Evolutionary conservation across 1,139 yeast genomes (phyloP), one percentile per base, ranked within the genome.

Genomic region (Scheffersomyces quercinus): DNA sequence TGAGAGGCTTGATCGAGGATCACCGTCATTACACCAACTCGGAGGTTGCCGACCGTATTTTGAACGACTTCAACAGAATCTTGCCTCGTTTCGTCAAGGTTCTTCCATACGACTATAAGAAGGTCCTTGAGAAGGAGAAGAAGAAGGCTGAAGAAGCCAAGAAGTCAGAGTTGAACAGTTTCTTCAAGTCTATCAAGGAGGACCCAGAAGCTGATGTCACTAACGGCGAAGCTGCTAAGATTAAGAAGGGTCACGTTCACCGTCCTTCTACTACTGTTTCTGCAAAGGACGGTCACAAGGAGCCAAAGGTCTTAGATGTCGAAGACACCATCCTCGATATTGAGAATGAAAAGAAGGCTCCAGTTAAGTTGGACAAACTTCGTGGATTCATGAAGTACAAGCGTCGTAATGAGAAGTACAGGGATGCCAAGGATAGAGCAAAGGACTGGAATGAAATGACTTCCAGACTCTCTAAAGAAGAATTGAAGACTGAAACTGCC

Each of bases 11-110:
- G 63, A 83, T 93, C 58, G 97, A 93, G 68, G 97, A 93, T 59
- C 98, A 93, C 66, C 85, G 91, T 58, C 96, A 90, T 64, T 90
- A 87, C 80, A 93, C 98, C 45, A 88, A 85, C 31, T 93, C 98
- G 29, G 95, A 86, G 62, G 80, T 93, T 51, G 97, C 98, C 40
- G 88, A 83, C 55, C 80, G 87, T 49, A 79, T 93, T 50, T 79
- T 93, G 73, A 77, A 73, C 51, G 91, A 90, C 67, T 93, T 93
- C 77, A 88, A 90, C 77, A 80, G 96, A 59, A 80, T 87, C 64
- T 75, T 93, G 62, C 90, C 93, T 41, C 81, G 93, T 52, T 90
- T 93, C 62, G 97, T 91, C 56, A 91, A 91, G 75, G 97, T 93
- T 33, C 80, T 93, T 64, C 98, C 99, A 41, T 70, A 73, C 47